Percentiles rank a stretch among this genome's conserved stretches.
Evolutionary conservation across 1,284 basidiomycete genomes (phyloP).

Genomic region (Somion occarium): DNA sequence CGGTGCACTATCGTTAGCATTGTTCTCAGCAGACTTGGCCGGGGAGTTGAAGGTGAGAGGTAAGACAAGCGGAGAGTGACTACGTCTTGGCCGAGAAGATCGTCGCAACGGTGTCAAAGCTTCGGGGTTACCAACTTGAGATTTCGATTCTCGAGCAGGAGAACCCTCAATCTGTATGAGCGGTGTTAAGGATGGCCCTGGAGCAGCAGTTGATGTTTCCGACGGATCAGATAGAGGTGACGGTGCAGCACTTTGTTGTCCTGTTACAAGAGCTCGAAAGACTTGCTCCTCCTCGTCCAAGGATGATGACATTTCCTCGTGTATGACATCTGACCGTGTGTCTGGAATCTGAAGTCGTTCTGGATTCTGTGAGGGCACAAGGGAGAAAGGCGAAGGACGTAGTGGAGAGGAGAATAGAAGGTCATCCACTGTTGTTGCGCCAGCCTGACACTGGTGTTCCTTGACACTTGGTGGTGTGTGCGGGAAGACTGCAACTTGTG

Average conservation of each 20-base stretch:
- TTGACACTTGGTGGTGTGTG: background rate
- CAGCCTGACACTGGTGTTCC: background rate
- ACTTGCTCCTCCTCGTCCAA: conserved; percentile 20
- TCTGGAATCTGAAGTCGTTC: background rate
- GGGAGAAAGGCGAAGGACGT: background rate
- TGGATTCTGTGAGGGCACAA: background rate
- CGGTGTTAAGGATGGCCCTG: background rate
- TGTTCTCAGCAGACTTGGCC: background rate
- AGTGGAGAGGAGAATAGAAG: conserved; percentile 34
- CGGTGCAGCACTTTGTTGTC: background rate
- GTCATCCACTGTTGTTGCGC: conserved; percentile 32
- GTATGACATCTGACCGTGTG: background rate
- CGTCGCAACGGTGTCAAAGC: conserved; percentile 11
- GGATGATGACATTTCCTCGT: conserved; percentile 8
- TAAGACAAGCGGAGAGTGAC: conserved; percentile 12
- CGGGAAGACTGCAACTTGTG: background rate
- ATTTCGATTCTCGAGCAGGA: background rate
- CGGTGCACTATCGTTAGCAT: background rate
- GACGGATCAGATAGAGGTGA: background rate
- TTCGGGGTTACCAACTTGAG: background rate
- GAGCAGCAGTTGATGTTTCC: background rate
- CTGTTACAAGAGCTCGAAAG: conserved; percentile 8
- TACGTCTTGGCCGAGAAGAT: conserved; percentile 14
- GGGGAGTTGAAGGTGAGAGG: conserved; percentile 4
- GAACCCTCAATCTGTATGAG: background rate